Conservation (phyloP, 2,329 filamentous ascomycete genomes). For the Aspergillus fumigatus region DNA sequence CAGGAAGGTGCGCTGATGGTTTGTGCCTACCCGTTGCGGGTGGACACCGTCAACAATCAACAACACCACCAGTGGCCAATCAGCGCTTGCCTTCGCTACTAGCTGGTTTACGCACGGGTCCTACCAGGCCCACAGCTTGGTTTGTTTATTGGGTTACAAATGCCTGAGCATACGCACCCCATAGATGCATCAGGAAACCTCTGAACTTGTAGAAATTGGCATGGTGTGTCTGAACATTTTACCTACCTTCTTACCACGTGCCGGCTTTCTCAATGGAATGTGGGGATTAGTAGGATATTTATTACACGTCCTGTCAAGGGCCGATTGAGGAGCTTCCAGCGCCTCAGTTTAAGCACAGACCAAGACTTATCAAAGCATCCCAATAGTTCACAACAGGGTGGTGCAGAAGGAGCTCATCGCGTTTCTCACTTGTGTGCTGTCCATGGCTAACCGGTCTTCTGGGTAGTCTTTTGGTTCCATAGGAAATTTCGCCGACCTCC, state of each 20-base stretch:
- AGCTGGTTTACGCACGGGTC: not conserved
- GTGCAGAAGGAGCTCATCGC: not conserved
- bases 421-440: no score
- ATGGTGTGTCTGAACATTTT: not conserved
- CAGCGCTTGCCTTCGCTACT: not conserved
- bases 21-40: slow-evolving; percentile 9
- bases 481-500: no score
- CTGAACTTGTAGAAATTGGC: not conserved
- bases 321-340: not conserved
- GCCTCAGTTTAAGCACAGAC: not conserved
- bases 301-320: not conserved
- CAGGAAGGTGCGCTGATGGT: not conserved
- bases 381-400: not conserved
- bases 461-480: not conserved
- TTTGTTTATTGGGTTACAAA: not conserved
- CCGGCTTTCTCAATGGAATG: not conserved
- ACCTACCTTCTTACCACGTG: not conserved
- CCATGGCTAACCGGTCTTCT: not conserved
- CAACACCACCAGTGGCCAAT: slow-evolving; percentile 4
- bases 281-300: not conserved
- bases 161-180: not conserved
- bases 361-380: not conserved
- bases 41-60: slow-evolving; percentile 5
- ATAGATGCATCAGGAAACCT: not conserved
- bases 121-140: not conserved